A percentile compares a stretch with the other conserved stretches of the same genome.
Conservation (phyloP, 2,329 filamentous ascomycete species). For the Periglandula ipomoeae region DNA sequence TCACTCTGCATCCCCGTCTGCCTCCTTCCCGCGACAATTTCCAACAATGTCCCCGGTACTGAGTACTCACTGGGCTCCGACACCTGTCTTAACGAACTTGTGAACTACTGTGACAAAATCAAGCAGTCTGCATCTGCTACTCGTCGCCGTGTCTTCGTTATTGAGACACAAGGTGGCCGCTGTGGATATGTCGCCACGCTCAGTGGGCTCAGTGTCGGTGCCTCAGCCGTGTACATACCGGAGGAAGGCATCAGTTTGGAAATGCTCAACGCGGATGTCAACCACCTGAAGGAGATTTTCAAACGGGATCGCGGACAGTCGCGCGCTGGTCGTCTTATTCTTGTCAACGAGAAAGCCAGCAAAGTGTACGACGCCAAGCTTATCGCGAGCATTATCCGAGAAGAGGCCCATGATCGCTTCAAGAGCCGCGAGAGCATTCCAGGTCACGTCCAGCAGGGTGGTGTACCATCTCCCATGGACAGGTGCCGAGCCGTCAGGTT, state of each 20-base stretch:
- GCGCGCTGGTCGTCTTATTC: constrained; percentile 83
- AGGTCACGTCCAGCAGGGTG: constrained; percentile 90
- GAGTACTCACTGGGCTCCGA: constrained; percentile 96
- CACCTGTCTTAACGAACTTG: constrained; percentile 90
- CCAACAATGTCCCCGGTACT: constrained; percentile 95
- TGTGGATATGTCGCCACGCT: constrained; percentile 91
- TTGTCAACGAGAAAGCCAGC: constrained; percentile 94
- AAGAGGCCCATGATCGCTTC: constrained; percentile 85
- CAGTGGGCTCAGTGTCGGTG: constrained; percentile 84
- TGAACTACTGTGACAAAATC: constrained; percentile 94
- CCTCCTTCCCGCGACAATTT: constrained; percentile 90
- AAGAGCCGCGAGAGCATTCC: constrained; percentile 87
- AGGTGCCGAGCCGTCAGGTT: constrained; percentile 84
- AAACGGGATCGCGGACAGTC: constrained; percentile 76
- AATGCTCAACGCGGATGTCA: constrained; percentile 86
- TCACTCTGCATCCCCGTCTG: constrained; percentile 89
- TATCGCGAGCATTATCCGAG: constrained; percentile 90
- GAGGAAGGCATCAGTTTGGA: constrained; percentile 92
- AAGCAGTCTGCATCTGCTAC: constrained; percentile 94
- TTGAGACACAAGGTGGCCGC: constrained; percentile 92
- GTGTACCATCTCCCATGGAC: constrained; percentile 91
- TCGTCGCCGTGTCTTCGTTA: constrained; percentile 88
- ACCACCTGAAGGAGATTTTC: constrained; percentile 80
- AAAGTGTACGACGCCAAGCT: constrained; percentile 86
- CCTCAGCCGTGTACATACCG: constrained; percentile 88